Evolutionary conservation across 2,329 filamentous ascomycete genomes (phyloP).

Genomic region (Herpotrichia juniperi): DNA sequence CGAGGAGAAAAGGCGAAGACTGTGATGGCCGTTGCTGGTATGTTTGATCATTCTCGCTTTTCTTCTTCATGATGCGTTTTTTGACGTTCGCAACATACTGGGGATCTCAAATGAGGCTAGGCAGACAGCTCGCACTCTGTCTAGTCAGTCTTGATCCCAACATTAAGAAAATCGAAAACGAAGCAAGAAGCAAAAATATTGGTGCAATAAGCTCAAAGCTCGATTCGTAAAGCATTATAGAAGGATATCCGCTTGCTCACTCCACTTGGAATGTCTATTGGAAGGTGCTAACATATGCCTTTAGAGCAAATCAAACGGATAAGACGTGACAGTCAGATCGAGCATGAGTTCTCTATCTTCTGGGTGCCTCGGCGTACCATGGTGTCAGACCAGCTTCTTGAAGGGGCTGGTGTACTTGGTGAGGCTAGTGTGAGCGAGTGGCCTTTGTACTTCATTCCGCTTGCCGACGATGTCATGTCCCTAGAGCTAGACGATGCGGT

Average conservation of each 20-base stretch:
- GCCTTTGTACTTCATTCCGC: constrained; percentile 85
- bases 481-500: constrained; percentile 89
- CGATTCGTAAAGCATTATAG: constrained; percentile 21
- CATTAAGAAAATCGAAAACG: constrained; percentile 43
- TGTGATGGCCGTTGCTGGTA: constrained; percentile 87
- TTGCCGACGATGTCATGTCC: constrained; percentile 90
- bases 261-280: constrained; percentile 33
- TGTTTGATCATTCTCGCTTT: constrained; percentile 23
- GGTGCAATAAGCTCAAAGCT: background rate
- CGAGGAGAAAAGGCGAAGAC: constrained; percentile 87
- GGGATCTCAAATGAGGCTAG: constrained; percentile 66
- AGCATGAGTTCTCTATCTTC: constrained; percentile 96
- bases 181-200: background rate
- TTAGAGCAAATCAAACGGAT: constrained; percentile 89
- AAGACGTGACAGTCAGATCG: constrained; percentile 83
- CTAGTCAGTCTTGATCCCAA: constrained; percentile 63
- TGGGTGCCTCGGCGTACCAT: constrained; percentile 93
- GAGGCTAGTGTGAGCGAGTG: constrained; percentile 90
- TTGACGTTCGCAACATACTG: constrained; percentile 21
- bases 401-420: constrained; percentile 90
- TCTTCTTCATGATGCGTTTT: constrained; percentile 1
- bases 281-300: constrained; percentile 57
- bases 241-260: constrained; percentile 29
- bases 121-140: constrained; percentile 60
- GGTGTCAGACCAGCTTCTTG: constrained; percentile 87